Conservation (phyloP, 345 rosid genomes). For the Noccaea bulbosa region DNA sequence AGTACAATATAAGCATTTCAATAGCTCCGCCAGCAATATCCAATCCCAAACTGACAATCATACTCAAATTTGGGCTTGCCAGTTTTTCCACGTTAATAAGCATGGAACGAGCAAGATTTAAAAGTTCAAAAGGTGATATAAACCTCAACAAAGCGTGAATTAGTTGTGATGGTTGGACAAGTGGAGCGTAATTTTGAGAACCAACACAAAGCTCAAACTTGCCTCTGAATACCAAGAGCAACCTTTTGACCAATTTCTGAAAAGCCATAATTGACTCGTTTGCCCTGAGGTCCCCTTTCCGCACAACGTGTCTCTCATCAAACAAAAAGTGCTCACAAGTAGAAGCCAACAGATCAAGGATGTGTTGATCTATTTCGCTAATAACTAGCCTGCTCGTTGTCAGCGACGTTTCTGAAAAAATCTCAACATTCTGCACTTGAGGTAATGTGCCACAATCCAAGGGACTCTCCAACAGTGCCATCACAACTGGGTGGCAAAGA, state of each 20-base stretch:
- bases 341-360: constrained; percentile 59
- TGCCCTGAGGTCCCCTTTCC: constrained; percentile 38
- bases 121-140: constrained; percentile 74
- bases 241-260: constrained; percentile 50
- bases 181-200: constrained; percentile 48
- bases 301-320: constrained; percentile 38
- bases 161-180: constrained; percentile 61
- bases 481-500: constrained; percentile 68
- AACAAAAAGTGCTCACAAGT: constrained; percentile 58
- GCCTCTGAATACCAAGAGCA: constrained; percentile 49
- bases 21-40: constrained; percentile 70
- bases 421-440: constrained; percentile 38
- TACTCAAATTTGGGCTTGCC: constrained; percentile 38
- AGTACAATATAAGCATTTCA: constrained; percentile 56
- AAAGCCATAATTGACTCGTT: constrained; percentile 51
- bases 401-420: constrained; percentile 49
- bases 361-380: constrained; percentile 60
- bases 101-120: constrained; percentile 62
- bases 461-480: constrained; percentile 54
- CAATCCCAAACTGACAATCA: constrained; percentile 57
- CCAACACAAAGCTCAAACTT: constrained; percentile 56
- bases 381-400: constrained; percentile 48
- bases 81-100: constrained; percentile 48
- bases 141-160: constrained; percentile 59
- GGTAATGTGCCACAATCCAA: constrained; percentile 50